phyloP scores from a whole-genome alignment of 2,329 filamentous ascomycete genomes.

The Penicillium sp. region DNA sequence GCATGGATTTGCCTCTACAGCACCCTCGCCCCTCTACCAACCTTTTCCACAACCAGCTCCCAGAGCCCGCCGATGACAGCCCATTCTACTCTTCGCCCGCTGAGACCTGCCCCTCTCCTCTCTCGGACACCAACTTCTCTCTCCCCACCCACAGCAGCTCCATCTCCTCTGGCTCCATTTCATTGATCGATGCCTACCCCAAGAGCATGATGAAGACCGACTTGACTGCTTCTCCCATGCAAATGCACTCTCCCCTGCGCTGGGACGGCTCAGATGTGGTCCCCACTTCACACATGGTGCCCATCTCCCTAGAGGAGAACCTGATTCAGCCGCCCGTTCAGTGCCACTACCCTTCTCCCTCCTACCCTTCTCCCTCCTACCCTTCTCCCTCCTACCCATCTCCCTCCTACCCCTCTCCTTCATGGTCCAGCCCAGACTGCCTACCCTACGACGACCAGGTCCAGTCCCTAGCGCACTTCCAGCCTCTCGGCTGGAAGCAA shows the following conservation, averaged over 20 bases:
- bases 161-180: constrained; percentile 35
- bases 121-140: constrained; percentile 37
- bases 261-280: constrained; percentile 36
- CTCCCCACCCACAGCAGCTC: constrained; percentile 33
- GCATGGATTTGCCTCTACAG: constrained; percentile 36
- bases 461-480: constrained; percentile 23
- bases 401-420: constrained; percentile 24
- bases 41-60: constrained; percentile 35
- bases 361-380: background rate
- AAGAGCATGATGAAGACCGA: constrained; percentile 34
- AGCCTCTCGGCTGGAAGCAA: constrained; percentile 22
- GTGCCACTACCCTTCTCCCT: constrained; percentile 26
- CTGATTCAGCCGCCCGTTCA: constrained; percentile 35
- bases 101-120: constrained; percentile 46
- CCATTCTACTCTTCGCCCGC: constrained; percentile 45
- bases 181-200: constrained; percentile 36
- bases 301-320: constrained; percentile 36
- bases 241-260: constrained; percentile 32
- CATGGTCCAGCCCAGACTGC: constrained; percentile 24
- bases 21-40: constrained; percentile 24
- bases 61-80: constrained; percentile 39
- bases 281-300: constrained; percentile 34
- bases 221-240: constrained; percentile 35
- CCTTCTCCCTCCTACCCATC: too few species aligned
- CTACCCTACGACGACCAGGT: constrained; percentile 25